These are phyloP conservation scores for Penicillium sp. DNA, from an alignment of 2,329 filamentous ascomycete species.

Conservation along the genomic window DNA sequence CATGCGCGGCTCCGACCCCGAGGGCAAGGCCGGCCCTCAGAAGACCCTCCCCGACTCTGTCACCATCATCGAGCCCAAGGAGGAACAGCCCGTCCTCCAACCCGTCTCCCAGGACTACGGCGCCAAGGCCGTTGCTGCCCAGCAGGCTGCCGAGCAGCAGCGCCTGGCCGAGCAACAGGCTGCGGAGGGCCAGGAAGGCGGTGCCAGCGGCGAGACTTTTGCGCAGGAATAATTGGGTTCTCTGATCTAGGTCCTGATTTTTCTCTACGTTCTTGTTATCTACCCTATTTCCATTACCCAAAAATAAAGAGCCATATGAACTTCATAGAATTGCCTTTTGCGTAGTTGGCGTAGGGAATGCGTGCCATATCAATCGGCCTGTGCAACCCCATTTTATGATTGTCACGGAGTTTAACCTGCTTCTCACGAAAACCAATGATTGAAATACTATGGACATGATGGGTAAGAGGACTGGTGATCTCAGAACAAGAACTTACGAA, in stretches of 20 bases:
- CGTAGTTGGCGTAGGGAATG: not conserved
- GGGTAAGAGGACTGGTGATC: not conserved
- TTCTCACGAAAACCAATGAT: too few relatives aligned
- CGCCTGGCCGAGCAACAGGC: constrained; percentile 64
- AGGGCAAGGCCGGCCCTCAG: constrained; percentile 97
- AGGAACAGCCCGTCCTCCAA: constrained; percentile 93
- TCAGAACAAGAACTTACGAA: not conserved
- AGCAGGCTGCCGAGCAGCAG: constrained; percentile 60
- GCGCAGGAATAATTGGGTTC: constrained; percentile 52
- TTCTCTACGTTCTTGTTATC: constrained; percentile 38
- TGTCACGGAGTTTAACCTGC: too few relatives aligned
- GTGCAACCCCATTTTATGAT: too few relatives aligned
- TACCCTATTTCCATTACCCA: constrained; percentile 42
- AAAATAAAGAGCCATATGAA: constrained; percentile 44
- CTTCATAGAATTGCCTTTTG: constrained; percentile 21
- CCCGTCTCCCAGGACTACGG: constrained; percentile 99
- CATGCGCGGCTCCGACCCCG: constrained; percentile 99
- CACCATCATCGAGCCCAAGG: constrained; percentile 99
- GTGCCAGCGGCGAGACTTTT: constrained; percentile 49
- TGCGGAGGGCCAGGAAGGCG: constrained; percentile 50
- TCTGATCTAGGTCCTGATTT: constrained; percentile 32
- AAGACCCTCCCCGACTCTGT: constrained; percentile 98
- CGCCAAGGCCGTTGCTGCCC: constrained; percentile 78
- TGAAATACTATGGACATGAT: too few relatives aligned
- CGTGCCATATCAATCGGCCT: too few relatives aligned